phyloP scores from a whole-genome alignment of 257 asterid genomes.

The Prunella vulgaris region DNA sequence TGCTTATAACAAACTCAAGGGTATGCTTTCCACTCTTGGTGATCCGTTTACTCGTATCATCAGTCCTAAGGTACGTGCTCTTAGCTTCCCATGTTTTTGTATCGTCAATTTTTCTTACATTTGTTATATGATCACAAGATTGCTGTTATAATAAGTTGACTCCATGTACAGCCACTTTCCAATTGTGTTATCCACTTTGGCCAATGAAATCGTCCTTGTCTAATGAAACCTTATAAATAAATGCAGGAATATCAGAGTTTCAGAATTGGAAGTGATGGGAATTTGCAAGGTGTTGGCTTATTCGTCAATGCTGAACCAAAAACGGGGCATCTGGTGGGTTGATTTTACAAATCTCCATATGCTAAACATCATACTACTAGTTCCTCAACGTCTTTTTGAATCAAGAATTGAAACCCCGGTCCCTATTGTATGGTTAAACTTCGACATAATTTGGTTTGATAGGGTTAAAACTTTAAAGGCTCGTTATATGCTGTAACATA shows the following conservation, averaged over 20 bases:
- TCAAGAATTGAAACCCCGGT: background rate
- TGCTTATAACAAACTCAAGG: conserved; percentile 81
- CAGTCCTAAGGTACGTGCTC: conserved; percentile 72
- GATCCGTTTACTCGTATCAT: conserved; percentile 91
- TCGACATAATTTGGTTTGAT: background rate
- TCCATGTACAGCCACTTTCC: too few species aligned
- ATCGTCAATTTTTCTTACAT: background rate
- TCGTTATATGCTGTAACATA: background rate
- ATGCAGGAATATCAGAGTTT: conserved; percentile 90
- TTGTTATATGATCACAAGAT: background rate
- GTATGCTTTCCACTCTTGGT: conserved; percentile 94
- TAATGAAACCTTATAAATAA: background rate
- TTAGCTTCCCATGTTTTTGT: background rate
- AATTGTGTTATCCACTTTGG: background rate
- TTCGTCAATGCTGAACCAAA: conserved; percentile 68
- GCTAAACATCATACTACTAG: too few species aligned
- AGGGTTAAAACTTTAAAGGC: background rate
- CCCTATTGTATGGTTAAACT: background rate
- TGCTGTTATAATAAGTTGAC: too few species aligned
- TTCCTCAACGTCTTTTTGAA: too few species aligned
- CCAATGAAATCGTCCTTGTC: background rate
- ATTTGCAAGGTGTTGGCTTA: conserved; percentile 93
- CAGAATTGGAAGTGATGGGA: conserved; percentile 89
- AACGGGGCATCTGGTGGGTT: conserved; percentile 77
- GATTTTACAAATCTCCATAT: background rate